Percentiles rank a stretch among this genome's conserved stretches.
Conservation (phyloP, 2,329 filamentous ascomycete genomes). For the Monilinia vaccinii-corymbosi region DNA sequence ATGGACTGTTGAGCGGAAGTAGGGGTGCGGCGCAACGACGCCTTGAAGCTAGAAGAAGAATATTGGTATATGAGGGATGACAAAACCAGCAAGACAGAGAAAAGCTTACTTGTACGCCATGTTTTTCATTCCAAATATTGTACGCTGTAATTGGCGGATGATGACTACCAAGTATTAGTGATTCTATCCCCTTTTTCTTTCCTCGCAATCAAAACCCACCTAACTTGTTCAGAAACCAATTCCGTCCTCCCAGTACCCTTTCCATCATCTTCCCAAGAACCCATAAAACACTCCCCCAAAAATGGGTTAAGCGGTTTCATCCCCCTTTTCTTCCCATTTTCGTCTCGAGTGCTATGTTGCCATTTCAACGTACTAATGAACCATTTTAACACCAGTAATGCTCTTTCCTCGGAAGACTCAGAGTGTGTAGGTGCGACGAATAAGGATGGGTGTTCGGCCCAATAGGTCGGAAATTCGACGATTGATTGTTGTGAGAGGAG, state of each 20-base stretch:
- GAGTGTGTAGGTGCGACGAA: conserved; percentile 77
- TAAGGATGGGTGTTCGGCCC: conserved; percentile 67
- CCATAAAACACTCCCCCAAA: conserved; percentile 85
- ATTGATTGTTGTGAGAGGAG: conserved; percentile 71
- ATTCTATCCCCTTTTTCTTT: neutral
- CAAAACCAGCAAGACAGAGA: neutral
- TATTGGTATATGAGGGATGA: neutral
- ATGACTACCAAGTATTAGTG: conserved; percentile 44
- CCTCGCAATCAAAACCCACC: conserved; percentile 36
- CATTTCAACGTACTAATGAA: conserved; percentile 89
- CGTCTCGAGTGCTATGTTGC: conserved; percentile 52
- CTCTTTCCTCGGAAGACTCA: conserved; percentile 50
- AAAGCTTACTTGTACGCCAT: conserved; percentile 50
- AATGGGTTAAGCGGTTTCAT: conserved; percentile 98
- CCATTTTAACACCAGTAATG: conserved; percentile 47
- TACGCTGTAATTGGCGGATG: conserved; percentile 94
- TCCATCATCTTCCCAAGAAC: conserved; percentile 67
- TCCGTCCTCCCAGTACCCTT: conserved; percentile 62
- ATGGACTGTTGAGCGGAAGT: conserved; percentile 85
- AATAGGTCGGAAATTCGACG: conserved; percentile 74
- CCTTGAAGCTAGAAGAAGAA: conserved; percentile 48
- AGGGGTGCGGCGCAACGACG: conserved; percentile 92
- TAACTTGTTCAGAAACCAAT: conserved; percentile 85
- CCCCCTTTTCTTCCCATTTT: conserved; percentile 72
- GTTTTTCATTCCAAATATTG: conserved; percentile 76